These are phyloP conservation scores for Tilletia setariae DNA, from an alignment of 1,284 basidiomycete species.

Conservation along the genomic window DNA sequence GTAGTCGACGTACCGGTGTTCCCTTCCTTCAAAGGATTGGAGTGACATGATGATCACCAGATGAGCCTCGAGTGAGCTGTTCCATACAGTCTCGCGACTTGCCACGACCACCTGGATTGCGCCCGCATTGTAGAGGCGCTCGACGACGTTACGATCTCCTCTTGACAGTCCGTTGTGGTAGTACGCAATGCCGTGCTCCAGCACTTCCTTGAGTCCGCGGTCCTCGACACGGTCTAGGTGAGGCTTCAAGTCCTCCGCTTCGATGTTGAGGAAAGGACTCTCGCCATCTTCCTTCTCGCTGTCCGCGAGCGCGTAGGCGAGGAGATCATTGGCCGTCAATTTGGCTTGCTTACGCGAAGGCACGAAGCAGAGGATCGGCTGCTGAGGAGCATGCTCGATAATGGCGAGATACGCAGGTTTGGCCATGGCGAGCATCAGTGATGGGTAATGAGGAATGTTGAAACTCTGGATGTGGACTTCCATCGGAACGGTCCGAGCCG, in stretches of 20 bases:
- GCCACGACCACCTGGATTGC: conserved; percentile 93
- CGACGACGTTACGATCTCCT: conserved; percentile 88
- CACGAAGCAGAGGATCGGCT: conserved; percentile 89
- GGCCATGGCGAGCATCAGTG: conserved; percentile 97
- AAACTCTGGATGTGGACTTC: conserved; percentile 97
- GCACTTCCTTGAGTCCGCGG: conserved; percentile 70
- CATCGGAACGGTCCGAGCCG: conserved; percentile 89
- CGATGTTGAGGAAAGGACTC: conserved; percentile 85
- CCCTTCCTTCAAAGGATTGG: conserved; percentile 73
- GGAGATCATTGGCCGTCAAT: conserved; percentile 83
- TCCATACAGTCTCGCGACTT: conserved; percentile 94
- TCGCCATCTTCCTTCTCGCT: conserved; percentile 62
- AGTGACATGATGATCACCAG: conserved; percentile 99
- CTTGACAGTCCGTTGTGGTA: conserved; percentile 91
- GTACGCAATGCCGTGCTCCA: conserved; percentile 88
- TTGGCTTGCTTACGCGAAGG: conserved; percentile 90
- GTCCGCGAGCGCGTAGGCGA: conserved; percentile 84
- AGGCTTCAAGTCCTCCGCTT: conserved; percentile 74
- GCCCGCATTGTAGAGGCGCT: conserved; percentile 86
- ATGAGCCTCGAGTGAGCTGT: conserved; percentile 83
- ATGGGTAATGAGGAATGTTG: conserved; percentile 93
- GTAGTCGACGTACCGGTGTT: conserved; percentile 84
- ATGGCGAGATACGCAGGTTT: conserved; percentile 96
- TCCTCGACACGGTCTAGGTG: conserved; percentile 84
- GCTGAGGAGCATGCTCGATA: conserved; percentile 74